Evolutionary conservation across 208 protist genomes (phyloP).

Genomic region (Trypanosoma cruzi): DNA sequence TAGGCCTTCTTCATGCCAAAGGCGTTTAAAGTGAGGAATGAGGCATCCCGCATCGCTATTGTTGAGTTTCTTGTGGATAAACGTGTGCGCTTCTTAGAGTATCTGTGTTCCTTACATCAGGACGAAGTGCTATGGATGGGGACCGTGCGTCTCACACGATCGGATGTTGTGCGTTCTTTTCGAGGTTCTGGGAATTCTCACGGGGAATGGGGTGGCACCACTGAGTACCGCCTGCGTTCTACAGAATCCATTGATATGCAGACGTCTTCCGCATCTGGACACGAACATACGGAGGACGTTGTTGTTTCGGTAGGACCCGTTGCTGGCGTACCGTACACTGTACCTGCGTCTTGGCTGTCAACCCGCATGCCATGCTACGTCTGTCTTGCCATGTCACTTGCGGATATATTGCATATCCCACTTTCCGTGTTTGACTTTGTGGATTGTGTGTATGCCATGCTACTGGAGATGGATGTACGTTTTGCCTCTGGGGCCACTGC

Average conservation of each 20-base stretch:
- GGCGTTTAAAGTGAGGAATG: conserved; percentile 51
- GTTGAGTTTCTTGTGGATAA: conserved; percentile 72
- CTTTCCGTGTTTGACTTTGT: conserved; percentile 52
- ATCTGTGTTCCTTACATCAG: conserved; percentile 60
- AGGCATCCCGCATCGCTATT: conserved; percentile 47
- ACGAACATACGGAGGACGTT: background rate
- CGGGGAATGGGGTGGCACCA: background rate
- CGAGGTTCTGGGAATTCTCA: background rate
- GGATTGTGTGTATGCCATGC: conserved; percentile 63
- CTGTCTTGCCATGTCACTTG: conserved; percentile 61
- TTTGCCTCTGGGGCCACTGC: conserved; percentile 48
- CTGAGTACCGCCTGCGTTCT: background rate
- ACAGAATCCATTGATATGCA: background rate
- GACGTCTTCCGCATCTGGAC: background rate
- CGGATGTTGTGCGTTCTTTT: conserved; percentile 29
- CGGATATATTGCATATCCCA: conserved; percentile 57
- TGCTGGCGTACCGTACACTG: conserved; percentile 1
- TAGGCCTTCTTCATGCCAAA: conserved; percentile 35
- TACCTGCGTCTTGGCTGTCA: conserved; percentile 10
- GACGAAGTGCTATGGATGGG: conserved; percentile 83
- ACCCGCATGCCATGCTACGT: conserved; percentile 46
- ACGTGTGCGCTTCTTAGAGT: conserved; percentile 69
- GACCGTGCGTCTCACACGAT: conserved; percentile 43
- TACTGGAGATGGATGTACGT: conserved; percentile 69
- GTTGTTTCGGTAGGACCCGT: conserved; percentile 9